phyloP scores from a whole-genome alignment of 768 basidiomycete genomes.

The Boletus sp. region DNA sequence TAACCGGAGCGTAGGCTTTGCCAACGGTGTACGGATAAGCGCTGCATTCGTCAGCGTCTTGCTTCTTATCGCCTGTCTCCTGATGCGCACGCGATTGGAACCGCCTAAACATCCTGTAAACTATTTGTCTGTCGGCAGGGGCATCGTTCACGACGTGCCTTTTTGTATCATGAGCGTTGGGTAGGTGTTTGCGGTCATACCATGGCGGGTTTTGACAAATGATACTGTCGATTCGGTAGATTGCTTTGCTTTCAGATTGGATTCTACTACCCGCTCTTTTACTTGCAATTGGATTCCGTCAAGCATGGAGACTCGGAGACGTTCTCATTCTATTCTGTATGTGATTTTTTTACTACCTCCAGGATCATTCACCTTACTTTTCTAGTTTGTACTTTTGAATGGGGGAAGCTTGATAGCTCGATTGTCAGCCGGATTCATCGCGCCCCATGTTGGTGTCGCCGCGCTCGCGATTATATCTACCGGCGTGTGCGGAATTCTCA shows the following conservation, averaged over 20 bases:
- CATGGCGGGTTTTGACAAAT: neutral
- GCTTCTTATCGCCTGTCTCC: constrained; percentile 33
- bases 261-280: constrained; percentile 53
- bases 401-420: constrained; percentile 51
- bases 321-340: constrained; percentile 58
- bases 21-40: constrained; percentile 47
- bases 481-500: constrained; percentile 32
- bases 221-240: constrained; percentile 3
- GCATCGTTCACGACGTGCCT: constrained; percentile 12
- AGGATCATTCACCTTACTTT: neutral
- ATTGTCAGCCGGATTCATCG: constrained; percentile 43
- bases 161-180: constrained; percentile 20
- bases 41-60: constrained; percentile 41
- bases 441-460: constrained; percentile 42
- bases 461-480: constrained; percentile 40
- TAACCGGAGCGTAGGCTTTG: constrained; percentile 32
- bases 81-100: constrained; percentile 41
- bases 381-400: constrained; percentile 51
- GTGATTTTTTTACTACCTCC: neutral
- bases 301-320: constrained; percentile 43
- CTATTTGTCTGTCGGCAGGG: constrained; percentile 17
- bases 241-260: constrained; percentile 33
- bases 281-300: constrained; percentile 53
- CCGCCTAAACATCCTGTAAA: constrained; percentile 18
- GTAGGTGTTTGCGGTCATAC: constrained; percentile 12